Evolutionary conservation across 2,329 filamentous ascomycete species (phyloP), one percentile per base, ranked within the genome.

Genomic region (Chaetomium olivaceum): DNA sequence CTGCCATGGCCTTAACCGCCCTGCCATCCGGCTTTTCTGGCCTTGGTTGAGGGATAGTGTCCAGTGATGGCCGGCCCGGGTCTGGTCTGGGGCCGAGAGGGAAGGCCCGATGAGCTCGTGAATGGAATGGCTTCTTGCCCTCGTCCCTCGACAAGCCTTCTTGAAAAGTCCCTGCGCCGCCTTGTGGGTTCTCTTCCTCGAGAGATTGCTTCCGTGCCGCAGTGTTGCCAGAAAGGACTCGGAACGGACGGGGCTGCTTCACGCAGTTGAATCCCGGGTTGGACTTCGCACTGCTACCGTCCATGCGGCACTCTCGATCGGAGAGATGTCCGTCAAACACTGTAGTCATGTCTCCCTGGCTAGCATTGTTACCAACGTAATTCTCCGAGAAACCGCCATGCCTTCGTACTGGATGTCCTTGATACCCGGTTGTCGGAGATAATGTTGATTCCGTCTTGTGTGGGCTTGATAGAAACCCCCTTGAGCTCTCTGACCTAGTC

Each of bases 1-100:
- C 83, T 4, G 83, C 80, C 77, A 86, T 84, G 2, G 81, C 82
- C 69, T 76, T 82, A 14, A 85, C 83, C 3, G 72, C 73, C 25
- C 73, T 80, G 25, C 69, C 71, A 3, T 68, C 62, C 0, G 74
- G 73, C 61, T 69, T 70, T 14, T 54, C 58, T 61, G 31, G 69
- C 54, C 48, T 66, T 43, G 72, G 25, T 0, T 62, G 59, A 33
- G 60, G 21, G 11, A 36, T 56, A 12, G 67, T 55, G 19, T 48
- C 51, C 5, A 51, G 23, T 23, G 55, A 58, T 16, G 57, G 25
- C 1, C 52, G 61, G 11, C 52, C 33, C 14, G 61, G 63, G 7
- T 52, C 7, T 43, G 58, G 48, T 54, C 39, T 39, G 50, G 59
- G 29, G 25, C 62, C 48, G 25, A 25, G 31, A 57, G 56, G 39